A percentile compares a stretch with the other conserved stretches of the same genome.
Conservation (phyloP, 768 basidiomycete genomes). For the Phlegmacium glaucopus region DNA sequence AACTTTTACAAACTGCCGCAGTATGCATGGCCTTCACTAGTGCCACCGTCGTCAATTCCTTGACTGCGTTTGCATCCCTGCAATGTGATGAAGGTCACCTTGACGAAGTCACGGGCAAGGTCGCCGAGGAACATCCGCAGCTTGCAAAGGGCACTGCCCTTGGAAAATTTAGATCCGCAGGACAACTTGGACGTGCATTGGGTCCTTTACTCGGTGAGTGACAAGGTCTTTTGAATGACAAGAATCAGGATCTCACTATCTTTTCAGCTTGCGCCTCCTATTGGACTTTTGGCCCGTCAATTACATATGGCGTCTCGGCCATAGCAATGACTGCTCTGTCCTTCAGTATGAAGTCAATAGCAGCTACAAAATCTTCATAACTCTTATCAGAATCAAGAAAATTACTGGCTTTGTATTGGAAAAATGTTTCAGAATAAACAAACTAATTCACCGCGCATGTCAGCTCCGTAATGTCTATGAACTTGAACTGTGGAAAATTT, state of each 20-base stretch:
- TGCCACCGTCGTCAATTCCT: constrained; percentile 91
- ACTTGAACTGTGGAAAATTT: too few species aligned
- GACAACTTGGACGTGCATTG: constrained; percentile 90
- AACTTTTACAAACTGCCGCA: constrained; percentile 64
- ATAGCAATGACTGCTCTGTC: constrained; percentile 63
- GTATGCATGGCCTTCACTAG: constrained; percentile 90
- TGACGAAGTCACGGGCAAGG: constrained; percentile 56
- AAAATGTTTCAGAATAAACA: too few species aligned
- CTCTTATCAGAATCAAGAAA: too few species aligned
- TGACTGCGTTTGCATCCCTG: constrained; percentile 88
- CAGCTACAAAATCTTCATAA: constrained; percentile 32
- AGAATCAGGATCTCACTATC: constrained; percentile 11
- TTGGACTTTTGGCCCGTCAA: constrained; percentile 83
- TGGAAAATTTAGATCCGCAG: constrained; percentile 86
- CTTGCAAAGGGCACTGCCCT: constrained; percentile 83
- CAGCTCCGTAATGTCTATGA: too few species aligned
- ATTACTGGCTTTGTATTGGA: too few species aligned
- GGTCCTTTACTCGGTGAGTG: constrained; percentile 83
- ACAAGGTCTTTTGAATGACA: constrained; percentile 3
- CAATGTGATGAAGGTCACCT: constrained; percentile 77
- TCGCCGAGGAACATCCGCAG: constrained; percentile 52
- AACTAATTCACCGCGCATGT: too few species aligned
- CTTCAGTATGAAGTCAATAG: constrained; percentile 50
- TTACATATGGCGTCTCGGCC: constrained; percentile 68
- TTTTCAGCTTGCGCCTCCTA: constrained; percentile 76